A percentile compares a stretch with the other conserved stretches of the same genome.
phyloP scores from a whole-genome alignment of 495 filamentous ascomycete species.

The Rhypophila decipiens region DNA sequence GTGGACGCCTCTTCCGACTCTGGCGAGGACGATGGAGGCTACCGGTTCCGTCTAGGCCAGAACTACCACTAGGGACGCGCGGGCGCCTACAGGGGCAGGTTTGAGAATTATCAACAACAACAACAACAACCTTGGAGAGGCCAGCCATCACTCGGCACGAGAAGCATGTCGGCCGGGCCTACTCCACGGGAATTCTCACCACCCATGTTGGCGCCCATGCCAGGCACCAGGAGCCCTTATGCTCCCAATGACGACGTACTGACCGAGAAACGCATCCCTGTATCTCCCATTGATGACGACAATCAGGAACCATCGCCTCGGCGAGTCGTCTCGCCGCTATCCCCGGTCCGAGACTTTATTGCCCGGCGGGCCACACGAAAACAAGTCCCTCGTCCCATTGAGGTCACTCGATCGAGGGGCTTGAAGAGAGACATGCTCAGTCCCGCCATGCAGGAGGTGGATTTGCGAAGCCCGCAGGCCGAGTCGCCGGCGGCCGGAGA shows the following conservation, averaged over 20 bases:
- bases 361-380: conserved; percentile 1
- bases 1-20: neutral
- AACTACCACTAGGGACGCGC: conserved; percentile 39
- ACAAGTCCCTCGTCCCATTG: conserved; percentile 15
- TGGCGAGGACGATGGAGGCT: neutral
- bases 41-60: conserved; percentile 11
- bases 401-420: conserved; percentile 3
- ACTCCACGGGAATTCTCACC: conserved; percentile 19
- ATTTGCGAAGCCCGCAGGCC: conserved; percentile 5
- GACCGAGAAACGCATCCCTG: neutral
- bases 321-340: conserved; percentile 12
- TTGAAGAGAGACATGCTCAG: conserved; percentile 3
- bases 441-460: conserved; percentile 4
- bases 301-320: neutral
- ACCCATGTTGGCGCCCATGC: conserved; percentile 27
- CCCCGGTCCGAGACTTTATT: conserved; percentile 9
- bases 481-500: neutral
- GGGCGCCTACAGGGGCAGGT: conserved; percentile 23
- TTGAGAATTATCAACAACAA: neutral
- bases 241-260: too few species aligned
- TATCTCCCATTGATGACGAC: neutral
- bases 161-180: conserved; percentile 5
- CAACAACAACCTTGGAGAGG: conserved; percentile 1
- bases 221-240: too few species aligned
- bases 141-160: conserved; percentile 17